Evolutionary conservation across 768 basidiomycete genomes (phyloP).

Genomic region (Amanita polypyramis): DNA sequence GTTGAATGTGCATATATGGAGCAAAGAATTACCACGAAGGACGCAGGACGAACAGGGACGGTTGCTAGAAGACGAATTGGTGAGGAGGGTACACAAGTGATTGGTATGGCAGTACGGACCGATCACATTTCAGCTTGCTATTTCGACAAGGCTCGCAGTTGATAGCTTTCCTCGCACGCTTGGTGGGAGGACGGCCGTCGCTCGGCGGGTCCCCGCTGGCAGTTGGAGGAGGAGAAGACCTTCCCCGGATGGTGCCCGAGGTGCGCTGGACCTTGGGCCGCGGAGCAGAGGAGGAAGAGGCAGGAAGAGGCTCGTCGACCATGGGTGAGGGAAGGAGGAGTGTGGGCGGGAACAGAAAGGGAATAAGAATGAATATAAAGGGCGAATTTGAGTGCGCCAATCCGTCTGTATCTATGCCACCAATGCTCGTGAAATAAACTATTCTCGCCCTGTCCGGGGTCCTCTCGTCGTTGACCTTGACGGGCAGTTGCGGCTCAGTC

Average conservation of each 20-base stretch:
- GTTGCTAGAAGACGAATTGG: slow-evolving; percentile 36
- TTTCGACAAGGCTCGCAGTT: slow-evolving; percentile 85
- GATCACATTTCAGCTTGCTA: slow-evolving; percentile 84
- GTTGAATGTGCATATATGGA: slow-evolving; percentile 5
- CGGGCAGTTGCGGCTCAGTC: neutral
- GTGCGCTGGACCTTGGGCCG: slow-evolving; percentile 32
- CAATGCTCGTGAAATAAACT: slow-evolving; percentile 6
- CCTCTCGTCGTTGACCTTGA: neutral
- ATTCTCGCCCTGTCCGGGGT: slow-evolving; percentile 8
- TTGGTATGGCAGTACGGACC: slow-evolving; percentile 29
- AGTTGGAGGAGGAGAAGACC: slow-evolving; percentile 37
- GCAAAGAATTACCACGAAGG: slow-evolving; percentile 49
- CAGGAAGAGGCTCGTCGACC: slow-evolving; percentile 27
- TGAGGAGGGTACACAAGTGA: slow-evolving; percentile 6
- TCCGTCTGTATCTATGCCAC: slow-evolving; percentile 7
- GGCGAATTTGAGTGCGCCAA: slow-evolving; percentile 10
- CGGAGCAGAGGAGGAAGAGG: slow-evolving; percentile 27
- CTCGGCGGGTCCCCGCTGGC: slow-evolving; percentile 28
- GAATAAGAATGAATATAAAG: slow-evolving; percentile 17
- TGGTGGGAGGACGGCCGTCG: slow-evolving; percentile 61
- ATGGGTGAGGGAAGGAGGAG: slow-evolving; percentile 19
- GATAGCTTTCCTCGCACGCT: slow-evolving; percentile 78
- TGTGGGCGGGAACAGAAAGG: slow-evolving; percentile 11
- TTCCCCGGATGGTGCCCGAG: slow-evolving; percentile 34
- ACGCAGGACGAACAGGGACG: slow-evolving; percentile 87